Conservation (phyloP, 768 basidiomycete genomes). For the Suillus cothurnatus region DNA sequence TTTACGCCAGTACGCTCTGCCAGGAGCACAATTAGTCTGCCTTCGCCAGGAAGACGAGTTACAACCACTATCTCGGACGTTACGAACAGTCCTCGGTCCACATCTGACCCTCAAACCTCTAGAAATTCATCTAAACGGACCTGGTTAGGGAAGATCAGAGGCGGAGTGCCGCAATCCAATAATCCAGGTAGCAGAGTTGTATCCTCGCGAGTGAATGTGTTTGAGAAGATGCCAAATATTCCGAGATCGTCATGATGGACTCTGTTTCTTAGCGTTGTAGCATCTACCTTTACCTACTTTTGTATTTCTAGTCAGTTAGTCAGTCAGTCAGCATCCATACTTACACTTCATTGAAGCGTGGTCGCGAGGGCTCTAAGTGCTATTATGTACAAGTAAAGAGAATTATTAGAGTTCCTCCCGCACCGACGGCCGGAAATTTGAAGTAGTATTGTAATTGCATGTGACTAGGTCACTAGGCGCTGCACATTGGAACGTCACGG, state of each 20-base stretch:
- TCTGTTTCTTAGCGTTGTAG: constrained; percentile 13
- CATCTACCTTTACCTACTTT: constrained; percentile 20
- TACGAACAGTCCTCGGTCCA: constrained; percentile 62
- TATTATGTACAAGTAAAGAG: background rate
- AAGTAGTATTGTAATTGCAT: no score
- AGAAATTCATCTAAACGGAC: constrained; percentile 56
- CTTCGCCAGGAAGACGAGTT: constrained; percentile 52
- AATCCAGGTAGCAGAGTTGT: constrained; percentile 5
- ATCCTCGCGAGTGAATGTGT: constrained; percentile 13
- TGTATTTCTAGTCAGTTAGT: constrained; percentile 10
- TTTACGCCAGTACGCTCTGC: constrained; percentile 69
- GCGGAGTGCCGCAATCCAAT: constrained; percentile 29
- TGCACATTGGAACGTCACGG: background rate
- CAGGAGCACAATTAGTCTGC: constrained; percentile 33
- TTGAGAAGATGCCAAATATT: constrained; percentile 15
- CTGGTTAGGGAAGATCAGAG: constrained; percentile 74
- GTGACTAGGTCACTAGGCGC: no score
- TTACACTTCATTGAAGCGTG: background rate
- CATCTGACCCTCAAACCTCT: constrained; percentile 23
- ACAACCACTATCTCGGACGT: constrained; percentile 56
- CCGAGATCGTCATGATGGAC: constrained; percentile 3
- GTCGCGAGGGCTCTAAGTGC: background rate
- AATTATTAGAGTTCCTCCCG: background rate
- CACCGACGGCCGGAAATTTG: background rate
- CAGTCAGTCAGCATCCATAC: no score